Percentiles rank a stretch among this genome's conserved stretches.
Evolutionary conservation across 2,329 filamentous ascomycete species (phyloP).

Genomic region (Talaromyces funiculosus): DNA sequence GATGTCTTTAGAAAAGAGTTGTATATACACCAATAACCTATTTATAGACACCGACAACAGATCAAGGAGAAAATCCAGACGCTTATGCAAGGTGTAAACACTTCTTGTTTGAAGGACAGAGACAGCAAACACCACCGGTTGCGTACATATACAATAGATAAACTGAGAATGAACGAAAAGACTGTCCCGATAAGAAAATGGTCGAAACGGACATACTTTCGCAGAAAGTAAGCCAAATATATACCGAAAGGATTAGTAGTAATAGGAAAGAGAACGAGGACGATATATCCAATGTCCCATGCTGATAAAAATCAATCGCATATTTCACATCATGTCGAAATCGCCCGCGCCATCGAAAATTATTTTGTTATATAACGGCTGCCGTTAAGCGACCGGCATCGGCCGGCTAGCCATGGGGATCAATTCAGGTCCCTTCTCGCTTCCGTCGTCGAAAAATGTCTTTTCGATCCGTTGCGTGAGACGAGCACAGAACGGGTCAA

Average conservation of each 20-base stretch:
- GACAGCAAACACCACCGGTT: background rate
- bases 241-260: background rate
- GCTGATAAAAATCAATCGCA: background rate
- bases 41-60: background rate
- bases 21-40: background rate
- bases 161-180: background rate
- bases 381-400: constrained; percentile 4
- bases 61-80: background rate
- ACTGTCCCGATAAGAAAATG: background rate
- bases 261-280: background rate
- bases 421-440: constrained; percentile 27
- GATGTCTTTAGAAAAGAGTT: too few species aligned
- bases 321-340: background rate
- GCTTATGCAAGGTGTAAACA: background rate
- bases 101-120: background rate
- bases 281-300: background rate
- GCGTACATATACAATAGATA: background rate
- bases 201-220: background rate
- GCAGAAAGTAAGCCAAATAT: background rate
- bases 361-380: background rate
- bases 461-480: constrained; percentile 46
- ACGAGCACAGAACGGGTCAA: constrained; percentile 47
- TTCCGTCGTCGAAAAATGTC: constrained; percentile 41
- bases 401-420: constrained; percentile 23
- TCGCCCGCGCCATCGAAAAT: background rate